These are phyloP conservation scores for Penicillium canariense DNA, from an alignment of 495 filamentous ascomycete genomes.

Conservation along the genomic window DNA sequence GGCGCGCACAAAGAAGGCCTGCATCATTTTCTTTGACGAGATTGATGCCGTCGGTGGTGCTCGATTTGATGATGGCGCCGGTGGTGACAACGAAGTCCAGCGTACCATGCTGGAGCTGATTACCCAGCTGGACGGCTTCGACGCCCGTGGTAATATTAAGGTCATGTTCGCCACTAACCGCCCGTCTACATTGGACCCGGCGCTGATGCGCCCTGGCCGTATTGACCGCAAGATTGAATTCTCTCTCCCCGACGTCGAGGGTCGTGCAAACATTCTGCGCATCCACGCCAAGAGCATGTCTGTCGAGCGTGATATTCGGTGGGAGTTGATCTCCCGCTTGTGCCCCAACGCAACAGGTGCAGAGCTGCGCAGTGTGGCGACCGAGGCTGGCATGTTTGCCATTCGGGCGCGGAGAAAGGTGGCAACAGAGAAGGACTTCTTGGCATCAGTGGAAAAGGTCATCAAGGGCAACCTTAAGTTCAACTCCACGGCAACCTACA, in stretches of 20 bases:
- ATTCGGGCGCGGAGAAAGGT: slow-evolving; percentile 97
- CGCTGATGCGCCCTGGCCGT: slow-evolving; percentile 93
- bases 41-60: slow-evolving; percentile 97
- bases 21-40: slow-evolving; percentile 99
- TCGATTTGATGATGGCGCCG: slow-evolving; percentile 97
- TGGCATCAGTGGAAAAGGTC: slow-evolving; percentile 97
- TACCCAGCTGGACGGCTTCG: slow-evolving; percentile 97
- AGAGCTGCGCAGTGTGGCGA: slow-evolving; percentile 91
- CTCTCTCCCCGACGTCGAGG: slow-evolving; percentile 92
- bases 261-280: slow-evolving; percentile 92
- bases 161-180: slow-evolving; percentile 99
- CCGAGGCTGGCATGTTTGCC: slow-evolving; percentile 99
- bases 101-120: slow-evolving; percentile 98
- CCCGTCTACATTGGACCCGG: slow-evolving; percentile 92
- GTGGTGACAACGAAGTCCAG: slow-evolving; percentile 99
- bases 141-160: slow-evolving; percentile 97
- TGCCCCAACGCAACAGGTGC: slow-evolving; percentile 97
- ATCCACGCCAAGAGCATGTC: slow-evolving; percentile 99
- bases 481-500: slow-evolving; percentile 97
- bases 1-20: slow-evolving; percentile 99
- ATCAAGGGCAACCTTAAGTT: slow-evolving; percentile 99
- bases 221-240: slow-evolving; percentile 99
- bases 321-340: slow-evolving; percentile 94
- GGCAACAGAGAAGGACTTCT: slow-evolving; percentile 98
- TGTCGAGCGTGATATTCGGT: slow-evolving; percentile 96